These are phyloP conservation scores for Zasmidium angulare DNA, from an alignment of 2,329 filamentous ascomycete species.

Conservation along the genomic window DNA sequence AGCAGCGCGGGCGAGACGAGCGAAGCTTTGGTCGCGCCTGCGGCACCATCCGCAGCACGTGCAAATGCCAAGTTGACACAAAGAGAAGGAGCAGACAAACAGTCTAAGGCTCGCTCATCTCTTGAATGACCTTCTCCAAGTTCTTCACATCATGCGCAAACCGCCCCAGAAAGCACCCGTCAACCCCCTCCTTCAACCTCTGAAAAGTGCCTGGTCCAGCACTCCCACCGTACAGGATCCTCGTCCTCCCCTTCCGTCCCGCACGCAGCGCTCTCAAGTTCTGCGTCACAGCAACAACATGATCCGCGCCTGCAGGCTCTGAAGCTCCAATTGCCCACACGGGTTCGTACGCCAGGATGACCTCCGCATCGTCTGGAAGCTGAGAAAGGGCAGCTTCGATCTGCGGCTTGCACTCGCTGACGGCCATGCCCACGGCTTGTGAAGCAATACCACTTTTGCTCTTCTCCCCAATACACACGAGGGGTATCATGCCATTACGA, in stretches of 20 bases:
- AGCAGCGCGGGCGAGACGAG: too few relatives aligned
- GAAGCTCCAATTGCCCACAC: constrained; percentile 84
- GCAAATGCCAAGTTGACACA: background rate
- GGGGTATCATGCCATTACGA: constrained; percentile 69
- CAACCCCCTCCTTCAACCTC: constrained; percentile 66
- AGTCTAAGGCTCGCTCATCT: constrained; percentile 51
- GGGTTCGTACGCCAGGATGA: constrained; percentile 82
- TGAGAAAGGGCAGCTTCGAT: constrained; percentile 62
- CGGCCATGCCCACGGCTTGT: constrained; percentile 57
- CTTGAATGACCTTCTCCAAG: constrained; percentile 69
- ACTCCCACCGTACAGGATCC: constrained; percentile 79
- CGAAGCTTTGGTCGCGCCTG: too few relatives aligned
- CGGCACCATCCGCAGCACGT: too few relatives aligned
- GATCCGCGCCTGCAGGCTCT: constrained; percentile 68
- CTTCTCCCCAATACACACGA: constrained; percentile 79
- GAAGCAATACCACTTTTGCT: constrained; percentile 45
- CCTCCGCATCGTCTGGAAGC: constrained; percentile 62
- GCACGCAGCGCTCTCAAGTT: constrained; percentile 60
- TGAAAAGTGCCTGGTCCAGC: constrained; percentile 76
- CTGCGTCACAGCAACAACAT: constrained; percentile 70
- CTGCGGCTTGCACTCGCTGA: constrained; percentile 66
- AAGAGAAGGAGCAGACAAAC: background rate
- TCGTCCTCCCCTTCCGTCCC: constrained; percentile 56
- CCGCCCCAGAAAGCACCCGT: constrained; percentile 77
- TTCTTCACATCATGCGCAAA: constrained; percentile 76